Base-by-base conservation (phyloP, 371 early-diverging fungal species). In the Vairimorpha apis region DNA sequence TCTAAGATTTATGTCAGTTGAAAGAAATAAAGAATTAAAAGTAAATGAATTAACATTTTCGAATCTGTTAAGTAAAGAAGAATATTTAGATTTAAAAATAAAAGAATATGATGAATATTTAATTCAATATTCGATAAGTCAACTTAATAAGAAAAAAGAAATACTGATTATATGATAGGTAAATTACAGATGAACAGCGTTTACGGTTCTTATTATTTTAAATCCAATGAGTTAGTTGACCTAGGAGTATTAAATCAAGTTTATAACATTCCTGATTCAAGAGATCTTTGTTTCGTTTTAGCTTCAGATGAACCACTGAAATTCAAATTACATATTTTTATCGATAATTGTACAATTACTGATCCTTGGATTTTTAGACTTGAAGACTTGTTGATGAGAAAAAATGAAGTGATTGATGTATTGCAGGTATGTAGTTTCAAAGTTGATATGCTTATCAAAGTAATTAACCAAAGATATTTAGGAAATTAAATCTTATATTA, bases 181-280 rank as follows among this genome's bases (percentile, higher is more conserved):
- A 60, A 58, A 18, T 32, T 70, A 5, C 53, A 30, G 10, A 86
- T 86, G 27, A 89, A 92, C 53, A 94, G 95, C 2, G 88, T 89
- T 76, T 96, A 92, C 81, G 98, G 98, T 2, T 92, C 92, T 38
- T 95, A 87, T 87, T 94, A 93, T 85, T 94, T 92, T 84, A 88
- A 90, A 16, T 95, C 95, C 12, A 89, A 90, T 69, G 88, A 89
- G 68, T 84, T 97, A 59, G 86, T 89, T 74, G 88, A 91, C 70
- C 90, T 91, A 77, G 94, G 95, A 55, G 90, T 96, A 4, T 77
- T 96, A 32, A 18, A 47, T 23, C 30, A 67, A 43, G 65, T 80
- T 21, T 73, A 70, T 59, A 79, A 79, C 14, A 43, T 33, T 27
- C 72, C 35, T 29, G 65, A 60, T 68, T 68, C 72, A 41, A 53